A percentile compares a stretch with the other conserved stretches of the same genome.
phyloP scores from a whole-genome alignment of 2,329 filamentous ascomycete species.

The Simplicillium aogashimaense region DNA sequence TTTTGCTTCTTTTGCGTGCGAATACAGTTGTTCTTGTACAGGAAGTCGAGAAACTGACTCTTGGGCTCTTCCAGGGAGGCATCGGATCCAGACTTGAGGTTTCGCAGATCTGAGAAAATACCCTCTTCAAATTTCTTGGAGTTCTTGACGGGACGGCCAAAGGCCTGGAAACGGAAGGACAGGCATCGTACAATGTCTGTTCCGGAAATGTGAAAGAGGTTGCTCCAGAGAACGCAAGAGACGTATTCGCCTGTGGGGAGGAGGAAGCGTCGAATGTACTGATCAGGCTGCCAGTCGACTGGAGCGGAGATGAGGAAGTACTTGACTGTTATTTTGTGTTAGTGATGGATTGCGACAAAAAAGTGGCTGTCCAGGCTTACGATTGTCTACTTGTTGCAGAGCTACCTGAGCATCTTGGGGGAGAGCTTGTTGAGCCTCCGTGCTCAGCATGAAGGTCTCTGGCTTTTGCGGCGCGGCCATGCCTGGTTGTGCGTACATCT shows the following conservation, averaged over 20 bases:
- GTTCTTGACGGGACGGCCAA: slow-evolving; percentile 97
- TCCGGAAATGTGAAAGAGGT: slow-evolving; percentile 97
- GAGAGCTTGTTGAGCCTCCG: slow-evolving; percentile 90
- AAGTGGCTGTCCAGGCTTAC: slow-evolving; percentile 43
- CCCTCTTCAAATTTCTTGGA: slow-evolving; percentile 99
- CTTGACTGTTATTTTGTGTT: slow-evolving; percentile 57
- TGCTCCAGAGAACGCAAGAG: slow-evolving; percentile 96
- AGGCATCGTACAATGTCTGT: slow-evolving; percentile 98
- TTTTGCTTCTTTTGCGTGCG: slow-evolving; percentile 99
- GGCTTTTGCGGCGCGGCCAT: slow-evolving; percentile 94
- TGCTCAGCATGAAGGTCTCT: slow-evolving; percentile 97
- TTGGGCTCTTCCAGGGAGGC: slow-evolving; percentile 97
- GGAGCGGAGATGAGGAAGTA: slow-evolving; percentile 99
- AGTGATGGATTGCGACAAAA: neutral
- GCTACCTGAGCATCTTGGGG: slow-evolving; percentile 96
- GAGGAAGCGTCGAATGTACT: slow-evolving; percentile 92
- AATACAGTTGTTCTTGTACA: slow-evolving; percentile 99
- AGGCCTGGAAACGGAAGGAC: slow-evolving; percentile 96
- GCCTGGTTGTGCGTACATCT: slow-evolving; percentile 45
- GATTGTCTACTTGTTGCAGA: slow-evolving; percentile 94
- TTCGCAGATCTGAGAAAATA: slow-evolving; percentile 97
- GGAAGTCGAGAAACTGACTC: slow-evolving; percentile 94
- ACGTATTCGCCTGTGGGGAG: slow-evolving; percentile 97
- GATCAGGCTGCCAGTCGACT: slow-evolving; percentile 93
- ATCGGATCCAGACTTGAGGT: slow-evolving; percentile 96